Evolutionary conservation across 208 protist species (phyloP), one percentile per base, ranked within the genome.

Genomic region (Wallacemonas sp.): DNA sequence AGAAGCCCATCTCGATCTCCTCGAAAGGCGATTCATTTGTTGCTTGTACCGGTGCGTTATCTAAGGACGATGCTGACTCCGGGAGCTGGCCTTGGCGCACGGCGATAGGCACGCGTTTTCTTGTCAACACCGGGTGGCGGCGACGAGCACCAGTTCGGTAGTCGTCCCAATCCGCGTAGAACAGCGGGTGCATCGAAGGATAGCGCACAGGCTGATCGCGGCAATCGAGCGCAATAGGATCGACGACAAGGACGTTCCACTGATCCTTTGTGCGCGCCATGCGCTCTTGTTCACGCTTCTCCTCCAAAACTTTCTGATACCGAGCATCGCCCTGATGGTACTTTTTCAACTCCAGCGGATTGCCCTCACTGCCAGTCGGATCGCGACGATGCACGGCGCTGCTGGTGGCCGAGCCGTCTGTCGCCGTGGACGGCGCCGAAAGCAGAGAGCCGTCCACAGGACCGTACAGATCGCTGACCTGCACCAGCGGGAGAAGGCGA

Each of bases 201-300:
- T 79, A 92, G 7, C 72, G 45, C 42, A 94, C 74, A 16, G 71
- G 67, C 11, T 62, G 57, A 39, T 65, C 61, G 11, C 78, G 81
- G 16, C 39, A 65, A 1, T 69, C 70, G 18, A 74, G 54, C 26
- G 75, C 57, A 4, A 94, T 61, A 26, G 85, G 79, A 11, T 91
- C 73, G 41, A 89, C 89, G 1, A 94, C 83, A n/a, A 91, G 73
- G 26, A 92, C 79, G 41, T 75, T 65, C 69, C 74, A 82, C 45
- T 68, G 61, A 0, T 66, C 57, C 65, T 80, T 76, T 32, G 65
- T 62, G 2, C 29, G 65, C 62, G 67, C 36, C 16, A 25, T 18
- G 4, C 50, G 73, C 67, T 80, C 81, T 16, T 70, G 44, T 2
- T 25, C 28, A 12, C 50, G 54, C 54, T 76, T 70, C 16, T 62